A percentile compares a stretch with the other conserved stretches of the same genome.
Conservation (phyloP, 2,329 filamentous ascomycete species). For the Moelleriella libera region DNA sequence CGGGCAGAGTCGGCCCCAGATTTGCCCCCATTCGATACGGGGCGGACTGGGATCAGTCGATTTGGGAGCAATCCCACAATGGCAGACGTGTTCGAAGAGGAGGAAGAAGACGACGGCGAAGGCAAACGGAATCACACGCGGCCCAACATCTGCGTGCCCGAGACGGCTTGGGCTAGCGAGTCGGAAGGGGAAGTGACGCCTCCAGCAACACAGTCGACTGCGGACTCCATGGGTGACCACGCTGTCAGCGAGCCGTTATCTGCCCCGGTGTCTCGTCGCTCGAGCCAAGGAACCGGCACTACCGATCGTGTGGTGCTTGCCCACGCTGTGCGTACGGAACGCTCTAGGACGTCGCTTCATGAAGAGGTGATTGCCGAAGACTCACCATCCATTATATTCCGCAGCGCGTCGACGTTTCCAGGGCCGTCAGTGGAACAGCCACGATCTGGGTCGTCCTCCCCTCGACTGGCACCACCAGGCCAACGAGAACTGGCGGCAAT, state of each 20-base stretch:
- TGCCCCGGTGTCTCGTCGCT: constrained; percentile 19
- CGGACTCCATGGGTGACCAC: neutral
- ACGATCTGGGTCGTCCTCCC: constrained; percentile 30
- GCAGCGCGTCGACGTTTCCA: constrained; percentile 20
- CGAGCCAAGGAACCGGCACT: constrained; percentile 30
- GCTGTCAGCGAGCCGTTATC: constrained; percentile 5
- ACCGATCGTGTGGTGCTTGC: constrained; percentile 12
- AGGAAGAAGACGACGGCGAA: constrained; percentile 54
- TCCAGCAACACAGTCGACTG: constrained; percentile 8
- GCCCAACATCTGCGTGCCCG: neutral
- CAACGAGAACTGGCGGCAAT: constrained; percentile 34
- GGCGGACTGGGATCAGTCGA: constrained; percentile 41
- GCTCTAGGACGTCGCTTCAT: constrained; percentile 34
- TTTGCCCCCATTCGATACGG: constrained; percentile 58
- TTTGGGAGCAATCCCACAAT: constrained; percentile 59
- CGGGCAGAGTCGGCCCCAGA: constrained; percentile 71
- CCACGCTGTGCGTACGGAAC: constrained; percentile 28
- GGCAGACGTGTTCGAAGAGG: constrained; percentile 79
- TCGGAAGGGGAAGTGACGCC: constrained; percentile 25
- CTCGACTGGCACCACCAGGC: constrained; percentile 22
- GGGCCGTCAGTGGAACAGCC: constrained; percentile 17
- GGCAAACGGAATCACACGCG: constrained; percentile 11
- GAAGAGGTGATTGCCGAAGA: constrained; percentile 38
- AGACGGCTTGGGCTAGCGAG: constrained; percentile 20
- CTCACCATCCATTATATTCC: constrained; percentile 22